Conservation (phyloP, 1,284 basidiomycete genomes). For the Thecaphora frezii region DNA sequence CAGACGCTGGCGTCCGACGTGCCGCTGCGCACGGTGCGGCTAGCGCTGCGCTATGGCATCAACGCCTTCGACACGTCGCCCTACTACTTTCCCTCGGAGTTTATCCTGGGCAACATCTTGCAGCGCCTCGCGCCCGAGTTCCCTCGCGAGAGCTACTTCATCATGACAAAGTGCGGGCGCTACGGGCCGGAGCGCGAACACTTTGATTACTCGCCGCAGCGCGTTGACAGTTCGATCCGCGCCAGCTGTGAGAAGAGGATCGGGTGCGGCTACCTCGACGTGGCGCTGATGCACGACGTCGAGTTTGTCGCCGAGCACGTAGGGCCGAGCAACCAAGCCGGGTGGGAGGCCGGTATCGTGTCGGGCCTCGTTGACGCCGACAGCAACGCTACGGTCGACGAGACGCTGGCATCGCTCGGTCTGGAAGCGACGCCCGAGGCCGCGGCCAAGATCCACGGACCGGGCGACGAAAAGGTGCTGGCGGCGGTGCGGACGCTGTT, state of each 20-base stretch:
- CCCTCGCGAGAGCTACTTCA: slow-evolving; percentile 60
- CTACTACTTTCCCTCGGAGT: slow-evolving; percentile 88
- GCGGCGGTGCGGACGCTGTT: slow-evolving; percentile 73
- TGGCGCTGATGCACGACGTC: slow-evolving; percentile 77
- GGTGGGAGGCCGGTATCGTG: slow-evolving; percentile 33
- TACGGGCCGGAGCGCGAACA: slow-evolving; percentile 68
- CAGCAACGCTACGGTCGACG: slow-evolving; percentile 9
- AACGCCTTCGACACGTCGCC: slow-evolving; percentile 78
- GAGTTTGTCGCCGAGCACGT: slow-evolving; percentile 77
- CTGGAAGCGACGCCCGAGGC: slow-evolving; percentile 62
- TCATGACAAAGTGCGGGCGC: slow-evolving; percentile 85
- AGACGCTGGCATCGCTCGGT: slow-evolving; percentile 38
- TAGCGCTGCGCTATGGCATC: slow-evolving; percentile 75
- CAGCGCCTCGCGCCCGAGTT: slow-evolving; percentile 38
- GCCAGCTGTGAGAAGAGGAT: slow-evolving; percentile 72
- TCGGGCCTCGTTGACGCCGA: slow-evolving; percentile 25
- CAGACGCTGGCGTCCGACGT: slow-evolving; percentile 27
- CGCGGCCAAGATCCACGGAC: slow-evolving; percentile 68
- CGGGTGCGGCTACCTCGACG: slow-evolving; percentile 65
- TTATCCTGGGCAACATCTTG: slow-evolving; percentile 72
- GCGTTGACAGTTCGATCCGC: slow-evolving; percentile 71
- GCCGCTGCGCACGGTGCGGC: slow-evolving; percentile 63
- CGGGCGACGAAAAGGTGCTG: slow-evolving; percentile 78
- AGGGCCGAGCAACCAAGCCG: slow-evolving; percentile 58
- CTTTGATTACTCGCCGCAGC: slow-evolving; percentile 79